Conservation (phyloP, 441 rosid species). For the Rhodomyrtus psidioides region DNA sequence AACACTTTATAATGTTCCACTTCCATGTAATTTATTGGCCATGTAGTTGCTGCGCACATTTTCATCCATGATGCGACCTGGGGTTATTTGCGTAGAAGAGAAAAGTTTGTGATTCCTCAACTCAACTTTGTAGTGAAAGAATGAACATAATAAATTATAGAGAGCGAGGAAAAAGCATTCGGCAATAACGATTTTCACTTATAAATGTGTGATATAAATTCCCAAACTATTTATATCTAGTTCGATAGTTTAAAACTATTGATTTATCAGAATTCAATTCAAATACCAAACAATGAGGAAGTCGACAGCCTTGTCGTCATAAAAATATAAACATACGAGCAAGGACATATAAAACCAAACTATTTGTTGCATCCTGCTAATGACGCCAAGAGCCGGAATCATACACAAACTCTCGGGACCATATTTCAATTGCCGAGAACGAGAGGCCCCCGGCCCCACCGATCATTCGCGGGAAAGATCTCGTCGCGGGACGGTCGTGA, state of each 20-base stretch:
- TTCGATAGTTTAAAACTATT: not conserved
- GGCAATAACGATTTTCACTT: not conserved
- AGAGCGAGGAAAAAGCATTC: not conserved
- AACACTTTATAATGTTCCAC: not conserved
- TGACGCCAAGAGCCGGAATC: not conserved
- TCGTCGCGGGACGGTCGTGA: not conserved
- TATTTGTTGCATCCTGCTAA: not conserved
- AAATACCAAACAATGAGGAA: not conserved
- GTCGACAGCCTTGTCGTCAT: not conserved
- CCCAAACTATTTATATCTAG: not conserved
- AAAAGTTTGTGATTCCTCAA: not conserved
- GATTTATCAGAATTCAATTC: not conserved
- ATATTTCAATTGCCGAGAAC: not conserved
- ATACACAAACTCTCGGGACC: not conserved
- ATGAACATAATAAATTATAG: not conserved
- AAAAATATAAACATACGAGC: not conserved
- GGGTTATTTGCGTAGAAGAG: fast-evolving
- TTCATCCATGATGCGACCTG: fast-evolving
- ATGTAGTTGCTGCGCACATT: not conserved
- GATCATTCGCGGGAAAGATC: not conserved
- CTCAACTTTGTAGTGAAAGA: not conserved
- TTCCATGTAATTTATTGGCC: not conserved
- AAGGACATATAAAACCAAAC: not conserved
- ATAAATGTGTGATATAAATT: not conserved
- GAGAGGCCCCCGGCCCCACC: not conserved